phyloP scores from a whole-genome alignment of 345 rosid species.

The Microcos paniculata region DNA sequence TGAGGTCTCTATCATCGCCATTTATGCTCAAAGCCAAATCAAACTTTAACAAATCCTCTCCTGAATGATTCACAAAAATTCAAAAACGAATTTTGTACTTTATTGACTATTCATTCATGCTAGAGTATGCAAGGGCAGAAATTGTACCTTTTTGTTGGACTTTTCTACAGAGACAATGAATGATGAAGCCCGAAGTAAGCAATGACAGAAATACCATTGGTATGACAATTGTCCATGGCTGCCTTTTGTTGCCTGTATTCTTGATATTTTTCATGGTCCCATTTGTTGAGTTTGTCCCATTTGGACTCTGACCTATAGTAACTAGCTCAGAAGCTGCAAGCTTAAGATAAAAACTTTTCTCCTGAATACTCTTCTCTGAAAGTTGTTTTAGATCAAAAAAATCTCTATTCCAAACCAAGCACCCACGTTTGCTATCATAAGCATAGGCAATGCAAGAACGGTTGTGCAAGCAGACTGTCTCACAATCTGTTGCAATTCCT shows the following conservation, averaged over 20 bases:
- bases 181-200: neutral
- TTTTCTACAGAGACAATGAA: neutral
- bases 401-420: neutral
- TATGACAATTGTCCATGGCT: neutral
- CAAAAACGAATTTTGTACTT: neutral
- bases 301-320: neutral
- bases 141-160: neutral
- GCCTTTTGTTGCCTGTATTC: neutral
- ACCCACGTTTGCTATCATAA: neutral
- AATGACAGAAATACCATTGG: neutral
- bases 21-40: neutral
- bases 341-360: neutral
- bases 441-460: constrained; percentile 43
- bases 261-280: neutral
- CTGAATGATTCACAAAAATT: neutral
- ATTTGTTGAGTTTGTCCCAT: neutral
- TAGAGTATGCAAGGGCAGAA: too few relatives aligned
- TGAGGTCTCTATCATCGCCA: neutral
- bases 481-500: constrained; percentile 17
- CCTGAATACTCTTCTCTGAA: neutral
- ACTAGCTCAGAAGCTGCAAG: constrained; percentile 8
- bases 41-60: constrained; percentile 14
- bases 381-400: neutral
- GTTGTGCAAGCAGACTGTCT: constrained; percentile 19
- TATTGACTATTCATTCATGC: neutral